Conservation (phyloP, 208 protist species). For the Crithidia expoeki region DNA sequence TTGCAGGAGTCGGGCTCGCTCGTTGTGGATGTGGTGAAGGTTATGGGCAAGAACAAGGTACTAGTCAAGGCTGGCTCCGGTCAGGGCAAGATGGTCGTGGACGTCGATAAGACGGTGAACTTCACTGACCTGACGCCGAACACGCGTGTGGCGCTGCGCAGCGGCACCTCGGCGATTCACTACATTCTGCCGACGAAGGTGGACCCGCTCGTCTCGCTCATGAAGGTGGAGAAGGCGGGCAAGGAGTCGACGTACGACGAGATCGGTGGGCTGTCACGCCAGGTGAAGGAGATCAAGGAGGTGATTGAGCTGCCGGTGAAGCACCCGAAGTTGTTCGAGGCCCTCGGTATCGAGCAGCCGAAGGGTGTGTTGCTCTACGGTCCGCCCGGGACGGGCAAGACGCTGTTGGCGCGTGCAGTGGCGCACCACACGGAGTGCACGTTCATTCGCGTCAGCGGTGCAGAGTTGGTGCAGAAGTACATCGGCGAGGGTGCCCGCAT, state of each 20-base stretch:
- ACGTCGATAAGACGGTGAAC: slow-evolving; percentile 97
- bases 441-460: slow-evolving; percentile 99
- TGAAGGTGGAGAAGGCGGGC: slow-evolving; percentile 99
- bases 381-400: slow-evolving; percentile 97
- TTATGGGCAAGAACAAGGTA: slow-evolving; percentile 98
- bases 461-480: slow-evolving; percentile 99
- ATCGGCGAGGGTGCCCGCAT: slow-evolving; percentile 99
- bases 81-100: slow-evolving; percentile 99
- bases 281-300: slow-evolving; percentile 97
- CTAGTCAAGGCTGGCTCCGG: slow-evolving; percentile 95
- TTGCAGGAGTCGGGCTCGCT: slow-evolving; percentile 97
- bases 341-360: slow-evolving; percentile 99
- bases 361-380: slow-evolving; percentile 99
- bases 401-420: slow-evolving; percentile 98
- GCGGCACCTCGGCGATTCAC: slow-evolving; percentile 97
- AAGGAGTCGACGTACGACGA: slow-evolving; percentile 99
- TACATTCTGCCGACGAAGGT: slow-evolving; percentile 99
- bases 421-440: slow-evolving; percentile 99
- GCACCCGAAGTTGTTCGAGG: slow-evolving; percentile 99
- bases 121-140: slow-evolving; percentile 93
- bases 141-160: slow-evolving; percentile 97
- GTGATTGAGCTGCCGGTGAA: slow-evolving; percentile 88
- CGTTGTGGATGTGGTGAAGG: slow-evolving; percentile 99
- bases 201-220: slow-evolving; percentile 98
- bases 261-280: slow-evolving; percentile 99